Evolutionary conservation across 192 early-diverging fungal genomes (phyloP), one percentile per base, ranked within the genome.

Genomic region (Rhizophagus prolifer): DNA sequence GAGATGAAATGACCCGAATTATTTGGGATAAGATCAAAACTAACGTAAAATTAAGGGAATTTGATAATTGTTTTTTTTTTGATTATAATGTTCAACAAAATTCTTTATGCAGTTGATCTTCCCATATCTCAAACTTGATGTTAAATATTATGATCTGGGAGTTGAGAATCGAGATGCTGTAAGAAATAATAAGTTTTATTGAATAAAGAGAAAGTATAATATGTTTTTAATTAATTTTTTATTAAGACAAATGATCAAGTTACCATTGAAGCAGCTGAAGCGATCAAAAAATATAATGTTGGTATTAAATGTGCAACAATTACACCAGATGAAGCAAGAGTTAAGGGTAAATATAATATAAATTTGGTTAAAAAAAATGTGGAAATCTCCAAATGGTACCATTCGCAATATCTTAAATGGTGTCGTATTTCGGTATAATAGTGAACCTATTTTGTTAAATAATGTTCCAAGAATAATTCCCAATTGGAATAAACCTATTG

Each of bases 251-350:
- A 88, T 63, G 87, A 88, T 76, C 85, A 88, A 81, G 93, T 99
- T 65, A 99, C 97, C 28, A 85, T 96, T 44, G 95, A 97, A 50
- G 94, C 97, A 34, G 97, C 97, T 58, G 91, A 95, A 75, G 97
- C 97, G 9, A 98, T 97, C 81, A 88, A 92, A 78, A 94, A 96
- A 88, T 97, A 98, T 89, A 96, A 97, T 84, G 96, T 96, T 26
- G 92, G 95, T 72, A 99, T 99, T 85, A 99, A 99, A 87, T 99
- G 97, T 82, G 97, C 97, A n/a, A 99, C 97, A 58, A 99, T 99
- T 81, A 99, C 97, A n/a, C 96, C 97, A 30, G 97, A 99, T 81
- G 93, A 94, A 76, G 91, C 87, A 21, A 94, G 97, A 80, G 96
- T 99, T 70, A 87, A 96, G 80, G 70, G 70, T 72, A 30, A 72